Evolutionary conservation across 2,329 filamentous ascomycete genomes (phyloP).

Genomic region (Pseudogymnoascus sp.): DNA sequence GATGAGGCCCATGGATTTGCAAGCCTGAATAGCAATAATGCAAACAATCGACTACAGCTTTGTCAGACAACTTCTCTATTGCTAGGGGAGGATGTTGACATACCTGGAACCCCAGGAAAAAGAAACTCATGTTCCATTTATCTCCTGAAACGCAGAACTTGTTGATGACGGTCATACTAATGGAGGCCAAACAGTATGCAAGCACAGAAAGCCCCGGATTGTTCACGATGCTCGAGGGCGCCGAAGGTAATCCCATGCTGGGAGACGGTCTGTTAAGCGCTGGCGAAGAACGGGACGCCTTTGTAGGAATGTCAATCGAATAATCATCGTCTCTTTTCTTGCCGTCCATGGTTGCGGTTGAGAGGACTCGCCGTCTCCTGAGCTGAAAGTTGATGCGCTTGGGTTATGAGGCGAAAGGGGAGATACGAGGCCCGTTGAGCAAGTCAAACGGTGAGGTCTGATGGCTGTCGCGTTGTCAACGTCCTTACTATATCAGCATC

Average conservation of each 20-base stretch:
- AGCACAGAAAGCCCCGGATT: slow-evolving; percentile 74
- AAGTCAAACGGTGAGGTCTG: slow-evolving; percentile 5
- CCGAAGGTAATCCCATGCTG: slow-evolving; percentile 32
- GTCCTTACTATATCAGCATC: background rate
- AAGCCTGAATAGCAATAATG: slow-evolving; percentile 71
- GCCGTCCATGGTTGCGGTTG: slow-evolving; percentile 58
- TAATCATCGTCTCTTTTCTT: slow-evolving; percentile 82
- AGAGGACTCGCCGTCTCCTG: slow-evolving; percentile 1
- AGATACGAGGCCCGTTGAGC: slow-evolving; percentile 2
- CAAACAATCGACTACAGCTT: slow-evolving; percentile 71
- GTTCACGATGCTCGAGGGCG: slow-evolving; percentile 47
- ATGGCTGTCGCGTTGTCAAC: background rate
- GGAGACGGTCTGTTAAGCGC: slow-evolving; percentile 21
- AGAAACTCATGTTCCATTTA: slow-evolving; percentile 93
- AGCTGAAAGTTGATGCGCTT: background rate
- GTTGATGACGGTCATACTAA: slow-evolving; percentile 99
- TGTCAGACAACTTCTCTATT: slow-evolving; percentile 9
- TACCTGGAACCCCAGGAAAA: slow-evolving; percentile 90
- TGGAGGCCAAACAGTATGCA: slow-evolving; percentile 91
- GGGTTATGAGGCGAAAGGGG: background rate
- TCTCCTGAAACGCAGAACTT: slow-evolving; percentile 93
- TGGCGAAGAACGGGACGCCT: slow-evolving; percentile 44
- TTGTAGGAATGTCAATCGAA: slow-evolving; percentile 53
- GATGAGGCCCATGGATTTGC: slow-evolving; percentile 76
- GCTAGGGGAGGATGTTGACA: slow-evolving; percentile 23